Percentiles rank a stretch among this genome's conserved stretches.
Evolutionary conservation across 345 rosid genomes (phyloP).

Genomic region (Populus pruinosa): DNA sequence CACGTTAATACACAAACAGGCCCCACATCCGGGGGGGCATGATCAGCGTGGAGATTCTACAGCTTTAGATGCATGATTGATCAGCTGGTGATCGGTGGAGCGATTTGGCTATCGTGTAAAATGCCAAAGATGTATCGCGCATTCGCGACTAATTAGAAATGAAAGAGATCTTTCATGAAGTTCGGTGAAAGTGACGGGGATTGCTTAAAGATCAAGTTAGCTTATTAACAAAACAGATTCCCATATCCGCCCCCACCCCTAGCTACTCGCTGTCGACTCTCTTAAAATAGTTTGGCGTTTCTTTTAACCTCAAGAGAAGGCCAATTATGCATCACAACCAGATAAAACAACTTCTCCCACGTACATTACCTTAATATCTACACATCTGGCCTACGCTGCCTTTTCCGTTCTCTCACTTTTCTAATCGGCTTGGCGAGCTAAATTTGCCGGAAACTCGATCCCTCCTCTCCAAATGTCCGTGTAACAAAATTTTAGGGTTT

Average conservation of each 20-base stretch:
- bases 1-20: conserved; percentile 9
- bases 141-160: not conserved
- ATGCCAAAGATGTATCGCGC: not conserved
- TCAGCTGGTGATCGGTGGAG: not conserved
- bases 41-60: not conserved
- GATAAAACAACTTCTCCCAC: too few relatives aligned
- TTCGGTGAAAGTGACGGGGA: conserved; percentile 12
- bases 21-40: conserved; percentile 1
- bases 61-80: not conserved
- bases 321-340: not conserved
- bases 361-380: too few relatives aligned
- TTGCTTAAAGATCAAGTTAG: conserved; percentile 36
- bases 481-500: too few relatives aligned
- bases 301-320: not conserved
- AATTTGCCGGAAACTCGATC: too few relatives aligned
- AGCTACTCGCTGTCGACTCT: not conserved
- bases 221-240: conserved; percentile 18
- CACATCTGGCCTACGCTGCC: too few relatives aligned
- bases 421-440: too few relatives aligned
- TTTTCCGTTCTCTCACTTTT: too few relatives aligned
- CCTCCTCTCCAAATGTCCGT: too few relatives aligned
- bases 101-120: not conserved
- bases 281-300: conserved; percentile 1
- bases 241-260: conserved; percentile 18
- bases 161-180: not conserved